A percentile compares a stretch with the other conserved stretches of the same genome.
Conservation (phyloP, 2,329 filamentous ascomycete species). For the Diplodia corticola region DNA sequence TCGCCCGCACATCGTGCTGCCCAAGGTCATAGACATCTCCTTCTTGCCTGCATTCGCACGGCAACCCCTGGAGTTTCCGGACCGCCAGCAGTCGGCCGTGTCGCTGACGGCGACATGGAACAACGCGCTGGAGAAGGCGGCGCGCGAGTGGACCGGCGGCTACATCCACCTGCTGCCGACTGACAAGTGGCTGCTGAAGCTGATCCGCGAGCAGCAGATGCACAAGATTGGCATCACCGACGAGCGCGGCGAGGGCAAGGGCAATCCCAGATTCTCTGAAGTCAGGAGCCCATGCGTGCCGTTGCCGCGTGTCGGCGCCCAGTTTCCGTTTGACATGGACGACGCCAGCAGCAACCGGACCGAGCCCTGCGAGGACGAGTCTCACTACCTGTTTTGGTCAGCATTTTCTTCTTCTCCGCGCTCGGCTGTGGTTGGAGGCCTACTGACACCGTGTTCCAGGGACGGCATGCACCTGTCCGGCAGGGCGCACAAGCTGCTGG, state of each 20-base stretch:
- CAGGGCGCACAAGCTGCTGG: constrained; percentile 39
- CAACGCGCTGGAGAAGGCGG: constrained; percentile 33
- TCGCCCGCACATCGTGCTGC: constrained; percentile 33
- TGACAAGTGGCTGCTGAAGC: constrained; percentile 37
- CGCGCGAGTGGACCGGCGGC: constrained; percentile 35
- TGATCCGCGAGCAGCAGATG: constrained; percentile 37
- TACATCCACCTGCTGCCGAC: constrained; percentile 36
- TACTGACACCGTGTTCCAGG: constrained; percentile 29
- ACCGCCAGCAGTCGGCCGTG: constrained; percentile 36
- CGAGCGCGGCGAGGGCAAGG: constrained; percentile 34
- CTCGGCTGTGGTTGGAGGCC: constrained; percentile 2
- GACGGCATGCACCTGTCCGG: constrained; percentile 39
- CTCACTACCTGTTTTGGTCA: constrained; percentile 40
- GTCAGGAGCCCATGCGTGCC: constrained; percentile 38
- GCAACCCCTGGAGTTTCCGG: constrained; percentile 32
- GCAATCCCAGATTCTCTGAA: constrained; percentile 36
- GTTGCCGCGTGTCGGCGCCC: constrained; percentile 24
- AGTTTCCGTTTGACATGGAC: constrained; percentile 21
- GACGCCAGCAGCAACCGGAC: constrained; percentile 18
- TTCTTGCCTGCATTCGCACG: constrained; percentile 38
- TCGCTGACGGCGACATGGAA: constrained; percentile 41
- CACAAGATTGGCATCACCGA: constrained; percentile 36
- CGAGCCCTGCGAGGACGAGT: constrained; percentile 35
- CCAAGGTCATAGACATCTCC: constrained; percentile 37
- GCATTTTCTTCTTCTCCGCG: constrained; percentile 24